Percentiles rank a stretch among this genome's conserved stretches.
These are phyloP conservation scores for Mallotus repandus DNA, from an alignment of 441 rosid species.

Conservation along the genomic window DNA sequence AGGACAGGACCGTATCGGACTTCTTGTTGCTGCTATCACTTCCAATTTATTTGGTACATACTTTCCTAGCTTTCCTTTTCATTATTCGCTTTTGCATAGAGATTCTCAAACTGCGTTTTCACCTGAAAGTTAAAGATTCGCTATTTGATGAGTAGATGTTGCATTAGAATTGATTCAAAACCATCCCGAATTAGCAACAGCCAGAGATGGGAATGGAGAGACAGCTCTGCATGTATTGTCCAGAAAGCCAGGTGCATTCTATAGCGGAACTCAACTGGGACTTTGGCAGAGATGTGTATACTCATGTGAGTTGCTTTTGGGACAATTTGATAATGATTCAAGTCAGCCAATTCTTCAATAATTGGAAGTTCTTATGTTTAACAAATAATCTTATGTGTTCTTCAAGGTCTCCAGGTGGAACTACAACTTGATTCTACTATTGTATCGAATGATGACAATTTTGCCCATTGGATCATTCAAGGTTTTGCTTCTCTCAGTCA, in stretches of 20 bases:
- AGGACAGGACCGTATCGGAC: constrained; percentile 30
- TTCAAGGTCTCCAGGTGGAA: constrained; percentile 19
- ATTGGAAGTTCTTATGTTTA: not conserved
- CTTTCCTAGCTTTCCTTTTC: not conserved
- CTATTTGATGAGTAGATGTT: constrained; percentile 22
- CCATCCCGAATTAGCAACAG: constrained; percentile 33
- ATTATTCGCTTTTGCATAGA: not conserved
- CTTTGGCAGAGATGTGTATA: constrained; percentile 32
- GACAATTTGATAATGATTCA: too few relatives aligned
- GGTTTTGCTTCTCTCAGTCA: constrained; percentile 6
- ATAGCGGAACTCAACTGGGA: constrained; percentile 25
- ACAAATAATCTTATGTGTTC: constrained; percentile 6
- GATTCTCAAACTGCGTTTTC: too few relatives aligned
- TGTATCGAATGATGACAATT: not conserved
- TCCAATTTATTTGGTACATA: constrained; percentile 34
- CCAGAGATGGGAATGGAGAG: constrained; percentile 39
- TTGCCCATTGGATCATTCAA: not conserved
- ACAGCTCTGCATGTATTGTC: constrained; percentile 51
- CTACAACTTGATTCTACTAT: not conserved
- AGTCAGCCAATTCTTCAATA: too few relatives aligned
- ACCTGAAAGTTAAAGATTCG: not conserved
- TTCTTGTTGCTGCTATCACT: constrained; percentile 38
- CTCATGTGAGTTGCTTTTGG: constrained; percentile 28
- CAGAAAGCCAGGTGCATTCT: constrained; percentile 37
- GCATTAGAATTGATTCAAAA: constrained; percentile 31